phyloP scores from a whole-genome alignment of 768 basidiomycete genomes.

The Mycena floridula region DNA sequence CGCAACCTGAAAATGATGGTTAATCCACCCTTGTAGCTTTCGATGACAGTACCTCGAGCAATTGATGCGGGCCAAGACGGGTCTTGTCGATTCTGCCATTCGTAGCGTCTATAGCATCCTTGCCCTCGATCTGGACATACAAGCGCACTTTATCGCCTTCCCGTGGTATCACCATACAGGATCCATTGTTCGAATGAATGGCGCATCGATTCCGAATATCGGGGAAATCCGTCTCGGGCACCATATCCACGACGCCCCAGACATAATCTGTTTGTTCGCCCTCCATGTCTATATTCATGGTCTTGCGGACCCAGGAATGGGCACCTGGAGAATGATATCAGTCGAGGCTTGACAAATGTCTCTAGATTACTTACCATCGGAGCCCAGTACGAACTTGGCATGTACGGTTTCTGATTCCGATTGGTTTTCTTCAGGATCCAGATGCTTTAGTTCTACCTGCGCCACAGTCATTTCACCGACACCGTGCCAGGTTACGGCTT shows the following conservation, averaged over 20 bases:
- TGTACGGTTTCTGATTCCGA: slow-evolving; percentile 53
- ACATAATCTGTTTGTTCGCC: slow-evolving; percentile 74
- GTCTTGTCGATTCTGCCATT: slow-evolving; percentile 50
- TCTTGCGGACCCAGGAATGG: slow-evolving; percentile 78
- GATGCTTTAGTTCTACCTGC: slow-evolving; percentile 40
- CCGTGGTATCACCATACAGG: slow-evolving; percentile 71
- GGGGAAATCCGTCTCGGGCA: slow-evolving; percentile 71
- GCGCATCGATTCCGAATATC: slow-evolving; percentile 61
- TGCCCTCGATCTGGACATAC: slow-evolving; percentile 61
- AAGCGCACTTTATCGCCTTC: slow-evolving; percentile 63
- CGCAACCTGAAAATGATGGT: slow-evolving; percentile 40
- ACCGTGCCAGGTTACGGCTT: slow-evolving; percentile 7
- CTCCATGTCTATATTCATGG: slow-evolving; percentile 60
- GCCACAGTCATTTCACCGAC: no score
- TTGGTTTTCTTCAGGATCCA: slow-evolving; percentile 29
- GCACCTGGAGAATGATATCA: slow-evolving; percentile 41
- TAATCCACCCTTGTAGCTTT: slow-evolving; percentile 5
- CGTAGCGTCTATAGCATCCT: slow-evolving; percentile 34
- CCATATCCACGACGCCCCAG: slow-evolving; percentile 78
- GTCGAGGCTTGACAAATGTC: not conserved
- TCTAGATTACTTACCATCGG: slow-evolving; percentile 51
- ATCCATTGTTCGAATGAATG: slow-evolving; percentile 65
- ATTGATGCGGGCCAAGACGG: slow-evolving; percentile 39
- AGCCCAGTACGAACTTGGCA: slow-evolving; percentile 73
- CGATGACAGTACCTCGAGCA: slow-evolving; percentile 57